Evolutionary conservation across 129 eudicot species (phyloP).

Genomic region (Tagetes erecta): DNA sequence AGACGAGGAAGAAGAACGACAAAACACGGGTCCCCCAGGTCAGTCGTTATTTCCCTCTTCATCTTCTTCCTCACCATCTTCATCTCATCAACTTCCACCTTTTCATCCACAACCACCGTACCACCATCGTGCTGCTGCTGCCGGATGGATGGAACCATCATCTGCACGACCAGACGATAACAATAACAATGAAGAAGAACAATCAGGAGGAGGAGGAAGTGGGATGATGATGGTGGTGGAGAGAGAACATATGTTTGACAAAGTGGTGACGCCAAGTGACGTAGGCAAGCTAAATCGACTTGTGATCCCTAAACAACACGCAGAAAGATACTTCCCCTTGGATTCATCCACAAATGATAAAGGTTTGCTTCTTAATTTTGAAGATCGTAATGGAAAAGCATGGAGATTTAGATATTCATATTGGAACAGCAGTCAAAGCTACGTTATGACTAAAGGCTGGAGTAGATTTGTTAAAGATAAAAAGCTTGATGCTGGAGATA

Average conservation of each 20-base stretch:
- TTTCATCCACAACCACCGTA: conserved; percentile 26
- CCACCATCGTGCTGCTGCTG: conserved; percentile 36
- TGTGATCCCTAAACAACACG: conserved; percentile 92
- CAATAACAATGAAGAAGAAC: conserved; percentile 12
- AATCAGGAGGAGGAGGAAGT: neutral
- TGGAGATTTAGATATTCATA: conserved; percentile 94
- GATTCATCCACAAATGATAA: conserved; percentile 75
- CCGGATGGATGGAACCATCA: conserved; percentile 22
- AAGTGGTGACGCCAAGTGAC: conserved; percentile 93
- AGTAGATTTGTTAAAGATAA: conserved; percentile 90
- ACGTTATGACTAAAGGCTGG: conserved; percentile 98
- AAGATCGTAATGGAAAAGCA: conserved; percentile 81
- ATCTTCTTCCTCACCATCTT: conserved; percentile 47
- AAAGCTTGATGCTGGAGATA: conserved; percentile 87
- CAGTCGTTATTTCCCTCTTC: conserved; percentile 34
- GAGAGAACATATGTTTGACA: conserved; percentile 92
- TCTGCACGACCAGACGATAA: neutral
- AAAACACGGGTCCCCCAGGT: conserved; percentile 30
- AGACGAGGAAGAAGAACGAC: conserved; percentile 40
- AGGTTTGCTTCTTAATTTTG: conserved; percentile 73
- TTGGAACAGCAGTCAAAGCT: conserved; percentile 98
- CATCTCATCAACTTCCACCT: conserved; percentile 26
- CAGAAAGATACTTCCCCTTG: conserved; percentile 88
- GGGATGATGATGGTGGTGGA: conserved; percentile 45
- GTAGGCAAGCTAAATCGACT: conserved; percentile 94